Conservation (phyloP, 2,329 filamentous ascomycete genomes). For the Anthostomella pinea region DNA sequence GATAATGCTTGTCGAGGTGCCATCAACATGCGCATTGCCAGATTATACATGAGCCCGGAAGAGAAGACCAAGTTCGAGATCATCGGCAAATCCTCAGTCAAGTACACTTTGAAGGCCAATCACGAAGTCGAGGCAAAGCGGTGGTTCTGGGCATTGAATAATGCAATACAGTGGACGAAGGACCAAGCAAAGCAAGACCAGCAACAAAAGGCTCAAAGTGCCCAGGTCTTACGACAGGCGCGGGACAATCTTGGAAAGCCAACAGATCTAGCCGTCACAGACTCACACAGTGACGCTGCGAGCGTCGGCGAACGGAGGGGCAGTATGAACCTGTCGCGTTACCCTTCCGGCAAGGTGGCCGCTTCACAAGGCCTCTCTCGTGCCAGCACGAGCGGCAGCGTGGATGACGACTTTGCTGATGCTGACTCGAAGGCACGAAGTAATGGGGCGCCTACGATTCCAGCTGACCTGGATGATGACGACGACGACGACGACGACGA, state of each 20-base stretch:
- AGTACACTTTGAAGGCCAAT: slow-evolving; percentile 96
- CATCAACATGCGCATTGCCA: slow-evolving; percentile 98
- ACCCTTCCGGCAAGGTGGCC: slow-evolving; percentile 36
- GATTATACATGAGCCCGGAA: slow-evolving; percentile 90
- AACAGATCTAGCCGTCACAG: slow-evolving; percentile 43
- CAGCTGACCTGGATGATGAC: slow-evolving; percentile 45
- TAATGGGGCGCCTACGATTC: slow-evolving; percentile 33
- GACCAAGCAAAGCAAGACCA: slow-evolving; percentile 94
- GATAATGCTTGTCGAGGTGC: slow-evolving; percentile 94
- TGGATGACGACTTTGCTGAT: slow-evolving; percentile 51
- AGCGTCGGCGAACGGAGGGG: slow-evolving; percentile 47
- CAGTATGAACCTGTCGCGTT: slow-evolving; percentile 45
- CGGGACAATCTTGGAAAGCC: slow-evolving; percentile 69
- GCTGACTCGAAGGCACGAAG: slow-evolving; percentile 40
- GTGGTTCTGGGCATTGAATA: slow-evolving; percentile 99
- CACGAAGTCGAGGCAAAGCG: slow-evolving; percentile 97
- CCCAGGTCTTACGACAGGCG: slow-evolving; percentile 73
- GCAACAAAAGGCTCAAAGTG: slow-evolving; percentile 68
- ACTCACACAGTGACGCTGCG: slow-evolving; percentile 50
- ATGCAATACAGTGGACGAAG: slow-evolving; percentile 97
- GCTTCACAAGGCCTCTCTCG: slow-evolving; percentile 32
- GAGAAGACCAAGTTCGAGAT: slow-evolving; percentile 99
- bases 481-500: slow-evolving; percentile 65
- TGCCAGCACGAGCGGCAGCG: slow-evolving; percentile 47
- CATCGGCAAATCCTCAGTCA: slow-evolving; percentile 95